Evolutionary conservation across 208 protist species (phyloP).

Genomic region (Leishmania martiniquensis): DNA sequence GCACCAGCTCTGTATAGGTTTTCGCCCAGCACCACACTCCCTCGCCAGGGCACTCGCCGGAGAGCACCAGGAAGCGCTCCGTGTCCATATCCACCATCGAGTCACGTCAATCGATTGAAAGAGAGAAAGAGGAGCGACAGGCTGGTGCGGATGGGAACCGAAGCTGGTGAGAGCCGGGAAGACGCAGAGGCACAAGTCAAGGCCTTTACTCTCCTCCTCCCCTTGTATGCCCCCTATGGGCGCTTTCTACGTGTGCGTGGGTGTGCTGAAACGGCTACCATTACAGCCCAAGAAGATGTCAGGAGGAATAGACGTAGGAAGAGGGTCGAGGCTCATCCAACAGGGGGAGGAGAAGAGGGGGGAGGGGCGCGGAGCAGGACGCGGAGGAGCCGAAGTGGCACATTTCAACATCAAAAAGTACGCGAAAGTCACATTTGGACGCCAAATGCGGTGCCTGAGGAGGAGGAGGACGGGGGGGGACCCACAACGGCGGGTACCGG

Average conservation of each 20-base stretch:
- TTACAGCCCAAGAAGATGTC: background rate
- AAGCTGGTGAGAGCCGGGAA: background rate
- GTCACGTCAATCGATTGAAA: background rate
- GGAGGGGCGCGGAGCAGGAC: background rate
- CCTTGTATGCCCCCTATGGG: background rate
- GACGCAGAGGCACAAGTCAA: background rate
- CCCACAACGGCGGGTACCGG: too few relatives aligned
- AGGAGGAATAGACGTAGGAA: too few relatives aligned
- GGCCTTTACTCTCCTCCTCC: background rate
- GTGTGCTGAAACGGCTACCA: background rate
- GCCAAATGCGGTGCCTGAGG: background rate
- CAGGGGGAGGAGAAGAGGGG: too few relatives aligned
- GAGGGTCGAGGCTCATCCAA: background rate
- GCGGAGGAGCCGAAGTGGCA: background rate
- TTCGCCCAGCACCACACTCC: conserved; percentile 16
- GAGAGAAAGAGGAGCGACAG: background rate
- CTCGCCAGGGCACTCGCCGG: conserved; percentile 15
- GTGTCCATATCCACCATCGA: background rate
- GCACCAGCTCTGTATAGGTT: conserved; percentile 14
- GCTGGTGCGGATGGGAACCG: background rate
- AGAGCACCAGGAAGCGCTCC: conserved; percentile 15
- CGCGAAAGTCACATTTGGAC: background rate
- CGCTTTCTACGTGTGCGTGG: background rate
- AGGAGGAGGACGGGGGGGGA: too few relatives aligned
- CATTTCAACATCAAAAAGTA: background rate